A percentile compares a stretch with the other conserved stretches of the same genome.
Conservation (phyloP, 306 rosid species). For the Mimosa pudica region DNA sequence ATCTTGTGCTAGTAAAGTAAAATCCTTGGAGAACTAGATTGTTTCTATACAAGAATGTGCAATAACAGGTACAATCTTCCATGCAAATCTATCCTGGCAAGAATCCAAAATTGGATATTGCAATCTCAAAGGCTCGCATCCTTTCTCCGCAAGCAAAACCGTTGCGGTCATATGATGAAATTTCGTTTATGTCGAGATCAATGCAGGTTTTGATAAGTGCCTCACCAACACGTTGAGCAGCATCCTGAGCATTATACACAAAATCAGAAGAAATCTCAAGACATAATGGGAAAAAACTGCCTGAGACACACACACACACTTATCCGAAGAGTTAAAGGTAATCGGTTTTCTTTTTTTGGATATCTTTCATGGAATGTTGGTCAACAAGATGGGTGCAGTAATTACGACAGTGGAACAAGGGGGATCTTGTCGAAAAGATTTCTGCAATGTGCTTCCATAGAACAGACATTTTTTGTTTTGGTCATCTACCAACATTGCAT, state of each 20-base stretch:
- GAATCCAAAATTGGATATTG: constrained; percentile 68
- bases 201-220: constrained; percentile 69
- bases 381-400: constrained; percentile 24
- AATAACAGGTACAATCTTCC: neutral
- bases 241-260: constrained; percentile 52
- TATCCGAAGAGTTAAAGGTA: neutral
- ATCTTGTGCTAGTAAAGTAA: constrained; percentile 5
- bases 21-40: constrained; percentile 1
- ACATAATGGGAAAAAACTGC: neutral
- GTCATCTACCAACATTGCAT: constrained; percentile 93
- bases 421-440: constrained; percentile 54
- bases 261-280: constrained; percentile 7
- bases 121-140: constrained; percentile 73
- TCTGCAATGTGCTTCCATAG: constrained; percentile 82
- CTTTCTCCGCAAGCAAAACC: constrained; percentile 67
- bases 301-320: no score
- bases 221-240: constrained; percentile 80
- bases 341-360: neutral
- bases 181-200: constrained; percentile 65
- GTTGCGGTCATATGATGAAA: constrained; percentile 77
- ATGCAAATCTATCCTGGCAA: constrained; percentile 53
- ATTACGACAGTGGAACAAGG: constrained; percentile 63
- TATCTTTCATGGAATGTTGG: neutral
- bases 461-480: constrained; percentile 80
- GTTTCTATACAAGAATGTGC: neutral